Evolutionary conservation across 441 rosid species (phyloP), one percentile per base, ranked within the genome.

Genomic region (Theobroma grandiflorum): DNA sequence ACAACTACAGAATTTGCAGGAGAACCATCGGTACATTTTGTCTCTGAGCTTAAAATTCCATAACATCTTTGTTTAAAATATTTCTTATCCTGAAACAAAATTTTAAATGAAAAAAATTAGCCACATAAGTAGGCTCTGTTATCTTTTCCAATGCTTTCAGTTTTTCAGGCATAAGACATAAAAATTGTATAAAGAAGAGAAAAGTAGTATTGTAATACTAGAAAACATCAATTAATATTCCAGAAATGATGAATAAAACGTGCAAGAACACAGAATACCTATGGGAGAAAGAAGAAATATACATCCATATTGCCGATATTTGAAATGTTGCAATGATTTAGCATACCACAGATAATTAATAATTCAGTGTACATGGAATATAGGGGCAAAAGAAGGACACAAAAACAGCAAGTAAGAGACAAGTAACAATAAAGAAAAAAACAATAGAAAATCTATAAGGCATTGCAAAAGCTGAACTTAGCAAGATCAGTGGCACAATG

Each of bases 1-100:
- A 80, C 98, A 96, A 75, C 89, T 96, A 58, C 93, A 92, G 59
- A 86, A 74, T 85, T 86, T 96, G 90, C 95, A 94, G 84, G 97
- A 89, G 79, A 94, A 87, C 82, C 97, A 94, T 82, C 82, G 98
- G 99, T 96, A 90, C 6, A 5, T 18, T 38, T 58, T 66, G 8
- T 43, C 35, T 55, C 3, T 55, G n/a, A 55, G 72, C 58, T 26
- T 62, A 43, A 64, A 79, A 15, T 72, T 79, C 74, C 68, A 45
- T 62, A 59, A 4, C 20, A 38, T 55, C n/a, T 42, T 47, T 35
- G 15, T 10, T 6, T 42, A 63, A 63, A 14, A 26, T 31, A 10
- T 35, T 33, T 63, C n/a, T 35, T 15, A 15, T 63, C 64, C 63
- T 26, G 35, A 26, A 55, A 20, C 62, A 8, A 57, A 57, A n/a